Base-by-base conservation (phyloP, 768 basidiomycete species). In the Mycena olivaceomarginata region DNA sequence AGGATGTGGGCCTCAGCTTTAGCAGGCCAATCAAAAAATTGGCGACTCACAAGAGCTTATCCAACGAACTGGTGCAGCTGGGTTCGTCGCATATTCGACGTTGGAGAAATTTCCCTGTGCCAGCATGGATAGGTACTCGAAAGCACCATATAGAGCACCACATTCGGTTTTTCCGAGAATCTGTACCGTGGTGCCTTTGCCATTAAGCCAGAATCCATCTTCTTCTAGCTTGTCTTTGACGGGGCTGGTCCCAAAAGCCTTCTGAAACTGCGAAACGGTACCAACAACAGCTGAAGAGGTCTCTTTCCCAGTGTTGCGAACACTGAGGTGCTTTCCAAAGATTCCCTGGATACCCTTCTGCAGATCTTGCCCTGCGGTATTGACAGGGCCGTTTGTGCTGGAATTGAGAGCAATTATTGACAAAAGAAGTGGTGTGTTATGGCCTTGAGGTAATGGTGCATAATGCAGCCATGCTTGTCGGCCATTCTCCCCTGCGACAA, bases 71-170 rank as follows among this genome's bases (percentile, higher is more conserved):
- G 77, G 77, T 63, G 77, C 77, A 71, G 74, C 73, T 48, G 77
- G 77, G 70, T 78, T 78, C 46, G 77, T 74, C 69, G 57, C 77
- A 71, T 75, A 78, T 65, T 74, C 73, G n/a, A 78, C 77, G 56
- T 75, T 43, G 65, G 77, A 75, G 41, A 75, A 78, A 69, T 78
- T 78, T 53, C 77, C 57, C n/a, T 78, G 77, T 46, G 77, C 77
- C 43, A 78, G 73, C 77, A 78, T 78, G 60, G 73, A 75, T 45
- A 78, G 74, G 60, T 78, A 78, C 73, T 78, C 77, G 74, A 78
- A 78, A 39, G 77, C 77, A 25, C 77, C 77, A n/a, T 78, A 78
- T 46, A 78, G 74, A 51, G 74, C 77, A 57, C 77, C 77, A 51
- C 77, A 73, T 65, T 78, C 77, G 46, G 71, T 78, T 67, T 78